Percentiles rank a stretch among this genome's conserved stretches.
phyloP scores from a whole-genome alignment of 2,329 filamentous ascomycete species.

The Epichloe gansuensis region DNA sequence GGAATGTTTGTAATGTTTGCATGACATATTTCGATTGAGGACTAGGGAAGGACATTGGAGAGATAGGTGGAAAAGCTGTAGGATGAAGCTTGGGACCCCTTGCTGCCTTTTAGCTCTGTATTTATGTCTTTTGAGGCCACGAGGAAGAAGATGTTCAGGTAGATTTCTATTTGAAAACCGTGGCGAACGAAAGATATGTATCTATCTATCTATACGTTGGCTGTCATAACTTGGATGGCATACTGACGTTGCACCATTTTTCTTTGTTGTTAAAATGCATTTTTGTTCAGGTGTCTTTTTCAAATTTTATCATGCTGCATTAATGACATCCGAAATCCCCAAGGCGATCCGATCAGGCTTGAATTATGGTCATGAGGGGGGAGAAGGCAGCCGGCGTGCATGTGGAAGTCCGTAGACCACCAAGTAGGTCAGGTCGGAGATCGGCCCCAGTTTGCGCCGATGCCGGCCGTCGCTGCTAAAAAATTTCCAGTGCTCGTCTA shows the following conservation, averaged over 20 bases:
- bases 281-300: neutral
- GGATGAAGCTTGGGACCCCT: neutral
- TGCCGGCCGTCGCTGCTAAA: neutral
- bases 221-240: neutral
- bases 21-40: neutral
- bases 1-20: neutral
- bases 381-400: neutral
- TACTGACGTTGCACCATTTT: neutral
- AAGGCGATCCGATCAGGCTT: no score
- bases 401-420: neutral
- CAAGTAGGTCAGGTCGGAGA: neutral
- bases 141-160: neutral
- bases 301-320: neutral
- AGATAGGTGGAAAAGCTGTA: neutral
- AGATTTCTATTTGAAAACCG: no score
- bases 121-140: neutral
- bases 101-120: neutral
- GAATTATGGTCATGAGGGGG: no score
- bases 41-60: neutral
- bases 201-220: no score
- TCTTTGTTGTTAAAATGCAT: neutral
- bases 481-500: neutral
- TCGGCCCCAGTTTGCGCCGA: conserved; percentile 1
- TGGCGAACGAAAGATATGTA: no score
- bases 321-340: no score